These are phyloP conservation scores for Kodamaea lidongshanica DNA, from an alignment of 805 yeast species.

Conservation along the genomic window DNA sequence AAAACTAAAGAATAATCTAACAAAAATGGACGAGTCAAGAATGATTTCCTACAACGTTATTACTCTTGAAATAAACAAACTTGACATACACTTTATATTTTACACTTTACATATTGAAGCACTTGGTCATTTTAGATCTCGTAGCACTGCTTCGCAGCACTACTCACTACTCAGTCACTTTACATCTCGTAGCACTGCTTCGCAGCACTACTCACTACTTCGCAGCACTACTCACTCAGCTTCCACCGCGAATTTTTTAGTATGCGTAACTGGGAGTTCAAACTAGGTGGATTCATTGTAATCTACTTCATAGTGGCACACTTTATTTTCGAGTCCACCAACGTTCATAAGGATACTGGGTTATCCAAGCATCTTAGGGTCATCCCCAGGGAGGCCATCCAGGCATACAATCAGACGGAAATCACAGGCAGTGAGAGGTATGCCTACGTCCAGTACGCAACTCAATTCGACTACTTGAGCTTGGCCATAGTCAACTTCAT, in stretches of 20 bases:
- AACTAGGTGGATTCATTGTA: conserved; percentile 16
- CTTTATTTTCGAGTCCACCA: conserved; percentile 11
- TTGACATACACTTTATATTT: no score
- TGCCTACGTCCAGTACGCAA: conserved; percentile 61
- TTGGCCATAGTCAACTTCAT: conserved; percentile 43
- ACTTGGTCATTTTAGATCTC: no score
- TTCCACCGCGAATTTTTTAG: not conserved
- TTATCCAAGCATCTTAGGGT: conserved; percentile 15
- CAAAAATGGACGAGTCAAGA: no score
- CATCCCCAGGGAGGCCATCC: conserved; percentile 19
- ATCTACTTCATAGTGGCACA: conserved; percentile 18
- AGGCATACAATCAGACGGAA: conserved; percentile 7
- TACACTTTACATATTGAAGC: no score
- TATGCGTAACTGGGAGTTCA: conserved; percentile 20
- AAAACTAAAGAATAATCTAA: no score
- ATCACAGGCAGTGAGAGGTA: conserved; percentile 16
- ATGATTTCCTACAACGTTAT: no score
- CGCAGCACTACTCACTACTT: no score
- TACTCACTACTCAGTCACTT: no score
- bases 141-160: no score
- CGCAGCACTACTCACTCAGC: no score
- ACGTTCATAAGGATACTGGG: conserved; percentile 11
- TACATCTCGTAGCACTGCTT: no score
- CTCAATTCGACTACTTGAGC: conserved; percentile 45
- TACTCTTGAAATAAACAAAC: no score